phyloP scores from a whole-genome alignment of 163 green algal species.

The Chlamydomonas reinhardtii region DNA sequence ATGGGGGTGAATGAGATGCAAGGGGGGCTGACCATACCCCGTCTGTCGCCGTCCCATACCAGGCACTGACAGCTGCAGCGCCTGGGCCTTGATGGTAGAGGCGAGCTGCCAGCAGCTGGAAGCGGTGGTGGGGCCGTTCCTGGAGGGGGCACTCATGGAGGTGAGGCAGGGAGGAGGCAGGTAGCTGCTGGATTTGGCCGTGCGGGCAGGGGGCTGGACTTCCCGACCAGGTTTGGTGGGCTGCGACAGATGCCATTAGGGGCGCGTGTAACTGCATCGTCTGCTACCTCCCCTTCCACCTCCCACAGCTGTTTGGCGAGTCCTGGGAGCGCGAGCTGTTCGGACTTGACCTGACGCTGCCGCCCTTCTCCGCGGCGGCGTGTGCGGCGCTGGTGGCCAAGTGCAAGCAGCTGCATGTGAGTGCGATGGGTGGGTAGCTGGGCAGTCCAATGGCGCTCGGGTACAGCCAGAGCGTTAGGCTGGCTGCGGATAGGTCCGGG shows the following conservation, averaged over 20 bases:
- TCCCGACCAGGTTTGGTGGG: too few relatives aligned
- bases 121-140: constrained; percentile 37
- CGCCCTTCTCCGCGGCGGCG: constrained; percentile 13
- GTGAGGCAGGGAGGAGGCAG: neutral
- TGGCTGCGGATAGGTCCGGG: too few relatives aligned
- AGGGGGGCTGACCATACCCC: too few relatives aligned
- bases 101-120: constrained; percentile 38
- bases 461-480: too few relatives aligned
- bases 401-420: constrained; percentile 49
- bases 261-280: too few relatives aligned
- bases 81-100: constrained; percentile 46
- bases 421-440: neutral
- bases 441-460: too few relatives aligned
- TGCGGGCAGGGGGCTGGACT: neutral
- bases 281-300: too few relatives aligned
- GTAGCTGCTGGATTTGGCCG: too few relatives aligned
- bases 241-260: too few relatives aligned
- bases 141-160: constrained; percentile 43
- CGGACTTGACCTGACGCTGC: constrained; percentile 5
- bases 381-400: constrained; percentile 20
- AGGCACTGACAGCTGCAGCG: constrained; percentile 45
- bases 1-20: too few relatives aligned
- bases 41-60: neutral
- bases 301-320: constrained; percentile 21
- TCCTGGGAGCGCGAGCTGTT: constrained; percentile 41